These are phyloP conservation scores for Akanthomyces uredinophilus DNA, from an alignment of 2,329 filamentous ascomycete species.

Conservation along the genomic window DNA sequence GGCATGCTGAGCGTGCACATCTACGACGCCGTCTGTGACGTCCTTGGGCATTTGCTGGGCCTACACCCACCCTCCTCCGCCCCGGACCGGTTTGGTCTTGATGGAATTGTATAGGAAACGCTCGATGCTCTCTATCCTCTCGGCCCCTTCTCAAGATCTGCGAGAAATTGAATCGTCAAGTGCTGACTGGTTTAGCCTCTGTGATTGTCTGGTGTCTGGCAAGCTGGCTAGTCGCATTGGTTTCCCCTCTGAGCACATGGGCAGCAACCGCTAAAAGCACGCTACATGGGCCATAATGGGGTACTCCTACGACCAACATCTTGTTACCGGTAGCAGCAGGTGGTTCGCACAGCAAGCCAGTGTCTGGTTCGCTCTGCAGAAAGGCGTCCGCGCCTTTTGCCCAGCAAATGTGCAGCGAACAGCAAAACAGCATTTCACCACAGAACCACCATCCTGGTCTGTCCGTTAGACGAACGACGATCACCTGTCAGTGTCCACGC, in stretches of 20 bases:
- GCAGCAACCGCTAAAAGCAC: slow-evolving; percentile 3
- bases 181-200: neutral
- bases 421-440: neutral
- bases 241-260: neutral
- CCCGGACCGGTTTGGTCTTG: neutral
- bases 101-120: neutral
- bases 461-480: neutral
- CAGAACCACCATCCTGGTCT: neutral
- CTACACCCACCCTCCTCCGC: neutral
- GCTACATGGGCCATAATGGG: neutral
- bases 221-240: slow-evolving; percentile 7
- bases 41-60: neutral
- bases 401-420: neutral
- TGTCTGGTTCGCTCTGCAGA: neutral
- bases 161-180: neutral
- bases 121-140: neutral
- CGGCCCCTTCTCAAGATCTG: neutral
- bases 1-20: neutral
- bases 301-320: neutral
- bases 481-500: neutral
- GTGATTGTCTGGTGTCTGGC: too few relatives aligned
- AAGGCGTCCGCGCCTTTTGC: neutral
- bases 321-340: too few relatives aligned
- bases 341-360: neutral
- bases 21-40: neutral